Evolutionary conservation across 352 stramenopile genomes (phyloP), one percentile per base, ranked within the genome.

Genomic region (Blastocystis sp.): DNA sequence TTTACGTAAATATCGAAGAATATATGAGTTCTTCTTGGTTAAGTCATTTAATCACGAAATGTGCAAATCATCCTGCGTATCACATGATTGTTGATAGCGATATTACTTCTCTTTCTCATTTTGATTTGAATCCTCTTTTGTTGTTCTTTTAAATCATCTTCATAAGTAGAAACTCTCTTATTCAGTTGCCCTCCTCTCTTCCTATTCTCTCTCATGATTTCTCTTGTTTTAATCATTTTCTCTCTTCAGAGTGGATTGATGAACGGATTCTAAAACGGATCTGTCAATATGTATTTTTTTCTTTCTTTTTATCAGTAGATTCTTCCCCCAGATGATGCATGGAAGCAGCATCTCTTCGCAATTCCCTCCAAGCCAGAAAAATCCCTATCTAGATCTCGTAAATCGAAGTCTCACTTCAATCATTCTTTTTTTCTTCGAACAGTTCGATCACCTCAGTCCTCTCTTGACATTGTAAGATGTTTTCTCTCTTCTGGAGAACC

Each of bases 401-500:
- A 78, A 37, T 11, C 50, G 20, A 34, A 78, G 66, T 45, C n/a
- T 18, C 20, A 39, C 3, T 55, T 45, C 3, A 53, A 37, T 18
- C 66, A 78, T 6, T 37, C 34, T 11, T 7, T 78, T 53, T 55
- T 45, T 7, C 43, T 56, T 3, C 43, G 50, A 53, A 53, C n/a
- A 53, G 34, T 78, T 9, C 66, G 66, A 7, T 34, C 50, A 7
- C 66, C 66, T n/a, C 66, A 78, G 56, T 39, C 43, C 30, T 18
- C 34, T 6, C 50, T 62, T 11, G 66, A 78, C 34, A 37, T 78
- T 6, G 50, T 56, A 20, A 13, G 66, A 20, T 34, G 66, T 34
- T 85, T 85, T 45, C 73, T 85, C n/a, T 56, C 73, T 5, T 54
- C 37, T 20, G 73, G 73, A 6, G 73, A 85, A n/a, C 47, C 73